These are phyloP conservation scores for Cystobasidium pallidum DNA, from an alignment of 1,284 basidiomycete genomes.

Conservation along the genomic window DNA sequence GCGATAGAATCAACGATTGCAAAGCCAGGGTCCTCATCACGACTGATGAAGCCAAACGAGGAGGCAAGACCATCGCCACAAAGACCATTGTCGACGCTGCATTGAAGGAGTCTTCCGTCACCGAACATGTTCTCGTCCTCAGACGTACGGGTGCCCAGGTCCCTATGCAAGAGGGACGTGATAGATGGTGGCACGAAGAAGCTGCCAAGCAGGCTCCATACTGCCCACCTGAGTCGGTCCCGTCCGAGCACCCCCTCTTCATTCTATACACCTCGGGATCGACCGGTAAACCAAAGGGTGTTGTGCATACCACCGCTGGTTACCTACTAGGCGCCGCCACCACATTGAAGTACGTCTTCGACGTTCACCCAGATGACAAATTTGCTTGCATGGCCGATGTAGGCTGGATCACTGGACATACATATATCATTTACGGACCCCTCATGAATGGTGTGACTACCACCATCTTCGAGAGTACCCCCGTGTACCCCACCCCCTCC, in stretches of 20 bases:
- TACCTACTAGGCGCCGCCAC: conserved; percentile 59
- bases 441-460: conserved; percentile 86
- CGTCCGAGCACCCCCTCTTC: conserved; percentile 91
- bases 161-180: conserved; percentile 80
- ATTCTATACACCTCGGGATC: conserved; percentile 72
- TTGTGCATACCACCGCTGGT: conserved; percentile 90
- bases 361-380: conserved; percentile 73
- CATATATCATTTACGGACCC: conserved; percentile 96
- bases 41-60: conserved; percentile 90
- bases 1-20: conserved; percentile 92
- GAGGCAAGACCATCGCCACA: conserved; percentile 92
- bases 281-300: conserved; percentile 75
- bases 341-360: conserved; percentile 84
- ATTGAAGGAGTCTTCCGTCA: conserved; percentile 77
- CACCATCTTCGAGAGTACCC: conserved; percentile 94
- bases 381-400: conserved; percentile 99
- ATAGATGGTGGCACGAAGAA: conserved; percentile 97
- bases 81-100: conserved; percentile 95
- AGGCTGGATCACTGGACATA: conserved; percentile 99
- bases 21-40: conserved; percentile 88
- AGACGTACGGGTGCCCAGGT: conserved; percentile 84
- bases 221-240: conserved; percentile 85
- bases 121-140: conserved; percentile 90
- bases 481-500: conserved; percentile 91
- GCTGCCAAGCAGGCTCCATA: conserved; percentile 69